Base-by-base conservation (phyloP, 106 monocot species). In the Ottelia alismoides region DNA sequence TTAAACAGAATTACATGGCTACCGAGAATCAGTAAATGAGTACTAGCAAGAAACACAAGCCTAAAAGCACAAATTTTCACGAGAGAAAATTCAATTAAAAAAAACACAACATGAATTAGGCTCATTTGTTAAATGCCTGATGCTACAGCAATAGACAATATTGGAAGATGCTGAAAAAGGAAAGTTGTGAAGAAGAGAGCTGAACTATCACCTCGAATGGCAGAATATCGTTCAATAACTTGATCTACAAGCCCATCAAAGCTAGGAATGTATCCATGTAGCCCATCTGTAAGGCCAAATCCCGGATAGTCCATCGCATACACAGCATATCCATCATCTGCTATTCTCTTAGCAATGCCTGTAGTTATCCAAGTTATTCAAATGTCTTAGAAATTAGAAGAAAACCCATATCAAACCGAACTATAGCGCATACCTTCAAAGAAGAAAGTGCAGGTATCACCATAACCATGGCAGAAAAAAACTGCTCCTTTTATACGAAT, bases 401-500 rank as follows among this genome's bases (percentile, higher is more conserved):
- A n/a, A n/a, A n/a, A n/a, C n/a, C n/a, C n/a, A n/a, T n/a, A 5
- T 7, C 11, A 4, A 26, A 57, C 11, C 17, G 32, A 16, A 52
- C 2, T 40, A 30, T 5, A 0, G 17, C 1, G 27, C 25, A 17
- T 12, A 85, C 96, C 96, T 77, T 98, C 96, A 28, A 98, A 98
- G 76, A 98, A 98, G 70, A 98, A 98, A 9, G 96, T 98, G 67
- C 96, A 89, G 40, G 96, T 98, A 61, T 89, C 85, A 0, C 96
- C 96, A 64, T 98, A 98, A 28, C 89, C 96, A 67, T 98, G 96
- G 70, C 96, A 98, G 58, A 89, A 98, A 67, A 89, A 89, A 51
- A 98, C 71, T 3, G 85, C 62, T 1, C 85, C 96, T 69, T 89
- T 98, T 21, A 68, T 30, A 22, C 63, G 6, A 16, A 71, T 57